Base-by-base conservation (phyloP, 2,329 filamentous ascomycete species). In the Ceratocystis cacaofunesta region DNA sequence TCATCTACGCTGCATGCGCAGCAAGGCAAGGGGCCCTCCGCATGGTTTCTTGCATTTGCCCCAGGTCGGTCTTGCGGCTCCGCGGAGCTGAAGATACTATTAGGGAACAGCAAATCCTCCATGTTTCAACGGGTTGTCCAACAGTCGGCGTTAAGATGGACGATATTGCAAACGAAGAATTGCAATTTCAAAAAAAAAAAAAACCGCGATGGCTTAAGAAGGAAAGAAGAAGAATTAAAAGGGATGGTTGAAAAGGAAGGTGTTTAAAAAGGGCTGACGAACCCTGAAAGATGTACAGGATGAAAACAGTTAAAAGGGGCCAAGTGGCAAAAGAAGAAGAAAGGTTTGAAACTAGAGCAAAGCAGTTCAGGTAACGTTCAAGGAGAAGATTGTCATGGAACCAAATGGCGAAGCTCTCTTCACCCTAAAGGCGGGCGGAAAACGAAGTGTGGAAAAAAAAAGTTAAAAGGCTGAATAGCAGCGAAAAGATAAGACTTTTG, bases 71-170 rank as follows among this genome's bases (percentile, higher is more conserved):
- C 44, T 60, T n/a, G 41, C 19, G 8, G 50, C 50, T 25, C 36
- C 10, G 3, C 1, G 25, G 28, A 46, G 46, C 30, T 25, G 50
- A 19, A 64, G 41, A 30, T 48, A 10, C 17, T 3, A 41, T 4
- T 1, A 12, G 1, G 61, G 64, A 43, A 63, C 6, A 55, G 44
- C 6, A 44, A 64, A 44, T 68, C 69, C 65, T 50, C 66, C 66
- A 68, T 67, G 70, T 65, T 70, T 72, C 70, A 70, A 62, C 50
- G 67, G 71, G 69, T 62, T 73, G 72, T 70, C 72, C 72, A 70
- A 73, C 72, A 70, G 71, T 74, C 72, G 72, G 72, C 72, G 69
- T 73, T 74, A 68, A 69, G 72, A 74, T 70, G 72, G 72, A 71
- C 72, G 72, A 68, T 46, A 25, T 66, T 64, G 50, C 55, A 66